Evolutionary conservation across 805 yeast genomes (phyloP).

Genomic region (Candida morakotiae): DNA sequence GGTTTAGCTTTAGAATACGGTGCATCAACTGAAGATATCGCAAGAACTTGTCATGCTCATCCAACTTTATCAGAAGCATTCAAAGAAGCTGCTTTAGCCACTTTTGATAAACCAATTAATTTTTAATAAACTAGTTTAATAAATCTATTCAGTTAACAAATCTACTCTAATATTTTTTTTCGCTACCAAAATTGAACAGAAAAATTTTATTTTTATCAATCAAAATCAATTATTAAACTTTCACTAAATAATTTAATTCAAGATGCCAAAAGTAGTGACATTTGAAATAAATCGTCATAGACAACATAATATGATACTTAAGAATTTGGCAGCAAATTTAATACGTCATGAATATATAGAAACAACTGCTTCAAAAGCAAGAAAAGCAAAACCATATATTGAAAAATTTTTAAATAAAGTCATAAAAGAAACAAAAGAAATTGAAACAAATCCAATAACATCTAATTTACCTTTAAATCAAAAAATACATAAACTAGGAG

Average conservation of each 20-base stretch:
- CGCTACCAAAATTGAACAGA: too few relatives aligned
- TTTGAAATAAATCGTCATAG: conserved; percentile 3
- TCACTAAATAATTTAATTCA: too few relatives aligned
- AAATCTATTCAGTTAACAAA: background rate
- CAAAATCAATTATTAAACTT: too few relatives aligned
- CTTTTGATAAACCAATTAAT: conserved; percentile 89
- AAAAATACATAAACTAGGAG: conserved; percentile 13
- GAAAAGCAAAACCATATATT: conserved; percentile 38
- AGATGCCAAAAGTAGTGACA: conserved; percentile 5
- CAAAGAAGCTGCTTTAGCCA: conserved; percentile 95
- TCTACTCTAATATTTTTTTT: too few relatives aligned
- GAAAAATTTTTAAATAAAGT: conserved; percentile 35
- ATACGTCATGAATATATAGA: conserved; percentile 42
- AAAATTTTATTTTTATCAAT: too few relatives aligned
- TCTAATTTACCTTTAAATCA: conserved; percentile 10
- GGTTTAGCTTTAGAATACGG: conserved; percentile 98
- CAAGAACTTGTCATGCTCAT: conserved; percentile 98
- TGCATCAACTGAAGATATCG: conserved; percentile 96
- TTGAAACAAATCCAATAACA: conserved; percentile 4
- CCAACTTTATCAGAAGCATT: conserved; percentile 97
- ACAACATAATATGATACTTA: conserved; percentile 36
- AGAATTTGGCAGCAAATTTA: conserved; percentile 39
- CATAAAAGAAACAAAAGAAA: conserved; percentile 21
- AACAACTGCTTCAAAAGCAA: conserved; percentile 41
- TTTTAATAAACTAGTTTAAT: conserved; percentile 35